A percentile compares a stretch with the other conserved stretches of the same genome.
phyloP scores from a whole-genome alignment of 192 early-diverging fungal genomes.

The Dimargaris cristalligena region DNA sequence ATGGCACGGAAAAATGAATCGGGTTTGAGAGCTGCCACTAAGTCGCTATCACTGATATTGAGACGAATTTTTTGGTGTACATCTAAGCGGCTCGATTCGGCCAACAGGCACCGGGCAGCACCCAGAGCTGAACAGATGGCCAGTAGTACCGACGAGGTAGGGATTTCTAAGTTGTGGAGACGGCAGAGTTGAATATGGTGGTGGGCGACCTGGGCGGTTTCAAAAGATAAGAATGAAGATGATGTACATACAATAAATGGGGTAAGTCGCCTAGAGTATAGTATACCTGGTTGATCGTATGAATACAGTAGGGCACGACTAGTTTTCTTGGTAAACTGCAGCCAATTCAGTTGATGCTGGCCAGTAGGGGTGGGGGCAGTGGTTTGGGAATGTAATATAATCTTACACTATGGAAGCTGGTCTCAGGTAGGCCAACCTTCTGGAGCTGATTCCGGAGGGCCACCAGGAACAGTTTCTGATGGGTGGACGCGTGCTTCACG shows the following conservation, averaged over 20 bases:
- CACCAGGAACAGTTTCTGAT: slow-evolving; percentile 78
- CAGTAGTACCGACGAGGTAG: slow-evolving; percentile 39
- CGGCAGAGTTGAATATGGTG: slow-evolving; percentile 49
- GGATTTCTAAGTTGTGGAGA: slow-evolving; percentile 38
- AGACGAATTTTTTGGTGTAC: slow-evolving; percentile 49
- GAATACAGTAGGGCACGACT: background rate
- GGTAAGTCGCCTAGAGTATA: background rate
- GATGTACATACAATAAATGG: slow-evolving; percentile 6
- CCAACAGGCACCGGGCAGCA: slow-evolving; percentile 38
- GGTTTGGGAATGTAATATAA: background rate
- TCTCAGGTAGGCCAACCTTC: slow-evolving; percentile 50
- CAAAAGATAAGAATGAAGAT: too few species aligned
- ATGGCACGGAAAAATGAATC: slow-evolving; percentile 43
- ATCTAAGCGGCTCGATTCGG: slow-evolving; percentile 47
- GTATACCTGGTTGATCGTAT: background rate
- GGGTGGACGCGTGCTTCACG: slow-evolving; percentile 50
- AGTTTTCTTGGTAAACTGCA: background rate
- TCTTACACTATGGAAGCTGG: slow-evolving; percentile 51
- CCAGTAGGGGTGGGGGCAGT: background rate
- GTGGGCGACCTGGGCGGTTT: slow-evolving; percentile 21
- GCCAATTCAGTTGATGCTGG: background rate
- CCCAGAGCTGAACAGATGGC: slow-evolving; percentile 46
- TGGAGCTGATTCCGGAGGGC: slow-evolving; percentile 43
- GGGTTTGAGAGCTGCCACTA: slow-evolving; percentile 51
- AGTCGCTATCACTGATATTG: slow-evolving; percentile 57